Evolutionary conservation across 2,329 filamentous ascomycete genomes (phyloP).

Genomic region (Scorias spongiosa): DNA sequence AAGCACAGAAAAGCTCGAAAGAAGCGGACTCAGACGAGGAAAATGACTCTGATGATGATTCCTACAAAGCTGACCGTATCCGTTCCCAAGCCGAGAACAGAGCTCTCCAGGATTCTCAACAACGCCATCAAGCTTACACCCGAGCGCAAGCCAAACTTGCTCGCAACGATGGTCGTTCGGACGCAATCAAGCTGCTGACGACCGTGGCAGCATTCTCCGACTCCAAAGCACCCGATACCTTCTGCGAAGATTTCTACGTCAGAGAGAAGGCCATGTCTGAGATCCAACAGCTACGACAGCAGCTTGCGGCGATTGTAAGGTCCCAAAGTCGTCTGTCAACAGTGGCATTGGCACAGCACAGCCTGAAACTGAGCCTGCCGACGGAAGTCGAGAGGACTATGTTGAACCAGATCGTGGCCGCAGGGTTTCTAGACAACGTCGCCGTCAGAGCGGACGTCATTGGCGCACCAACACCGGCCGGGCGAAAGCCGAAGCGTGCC

Average conservation of each 20-base stretch:
- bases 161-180: constrained; percentile 65
- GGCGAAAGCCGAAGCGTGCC: constrained; percentile 61
- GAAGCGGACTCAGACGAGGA: constrained; percentile 9
- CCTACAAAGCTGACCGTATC: constrained; percentile 20
- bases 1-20: constrained; percentile 56
- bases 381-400: constrained; percentile 54
- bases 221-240: constrained; percentile 30
- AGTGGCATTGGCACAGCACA: background rate
- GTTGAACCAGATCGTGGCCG: constrained; percentile 79
- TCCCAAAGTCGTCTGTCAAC: constrained; percentile 6
- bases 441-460: constrained; percentile 83
- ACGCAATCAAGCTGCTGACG: constrained; percentile 80
- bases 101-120: constrained; percentile 43
- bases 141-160: constrained; percentile 65
- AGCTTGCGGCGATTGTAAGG: constrained; percentile 68
- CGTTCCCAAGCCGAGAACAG: constrained; percentile 3
- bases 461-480: constrained; percentile 35
- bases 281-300: constrained; percentile 64
- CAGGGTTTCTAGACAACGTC: constrained; percentile 87
- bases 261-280: constrained; percentile 78
- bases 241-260: constrained; percentile 74
- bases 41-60: constrained; percentile 26
- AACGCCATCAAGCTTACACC: constrained; percentile 49
- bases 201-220: constrained; percentile 66
- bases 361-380: constrained; percentile 36